Evolutionary conservation across 352 stramenopile genomes (phyloP).

Genomic region (Elongisporangium undulatum): DNA sequence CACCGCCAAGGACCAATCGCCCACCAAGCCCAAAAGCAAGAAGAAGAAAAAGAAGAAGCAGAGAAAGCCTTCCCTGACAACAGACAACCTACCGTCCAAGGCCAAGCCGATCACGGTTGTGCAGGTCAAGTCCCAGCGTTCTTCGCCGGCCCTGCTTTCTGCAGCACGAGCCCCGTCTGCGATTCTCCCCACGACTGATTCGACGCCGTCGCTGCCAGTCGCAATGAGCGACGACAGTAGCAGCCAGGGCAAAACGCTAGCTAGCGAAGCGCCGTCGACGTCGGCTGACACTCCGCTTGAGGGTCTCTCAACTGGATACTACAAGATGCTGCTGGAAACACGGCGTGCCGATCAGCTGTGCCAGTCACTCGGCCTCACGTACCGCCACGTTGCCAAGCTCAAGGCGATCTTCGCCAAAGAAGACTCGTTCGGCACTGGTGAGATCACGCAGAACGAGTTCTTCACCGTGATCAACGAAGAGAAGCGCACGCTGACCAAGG

Average conservation of each 20-base stretch:
- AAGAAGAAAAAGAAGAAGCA: slow-evolving; percentile 18
- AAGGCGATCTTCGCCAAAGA: slow-evolving; percentile 32
- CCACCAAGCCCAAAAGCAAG: slow-evolving; percentile 2
- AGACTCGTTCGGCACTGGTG: slow-evolving; percentile 34
- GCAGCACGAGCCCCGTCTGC: background rate
- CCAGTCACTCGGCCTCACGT: slow-evolving; percentile 36
- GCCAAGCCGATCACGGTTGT: background rate
- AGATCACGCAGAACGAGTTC: slow-evolving; percentile 63
- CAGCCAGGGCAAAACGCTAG: background rate
- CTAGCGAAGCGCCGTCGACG: background rate
- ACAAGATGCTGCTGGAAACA: slow-evolving; percentile 44
- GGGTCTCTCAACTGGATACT: slow-evolving; percentile 37
- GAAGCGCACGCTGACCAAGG: slow-evolving; percentile 45
- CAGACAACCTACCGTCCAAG: background rate
- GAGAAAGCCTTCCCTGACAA: background rate
- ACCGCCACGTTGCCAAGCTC: slow-evolving; percentile 32
- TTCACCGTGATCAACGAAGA: slow-evolving; percentile 48
- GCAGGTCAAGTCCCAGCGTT: background rate
- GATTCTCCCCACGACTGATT: background rate
- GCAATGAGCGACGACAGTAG: background rate
- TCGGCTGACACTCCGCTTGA: slow-evolving; percentile 2
- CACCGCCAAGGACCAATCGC: background rate
- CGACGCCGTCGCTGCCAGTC: background rate
- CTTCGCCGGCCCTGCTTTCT: background rate
- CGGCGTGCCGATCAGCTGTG: slow-evolving; percentile 46